A percentile compares a stretch with the other conserved stretches of the same genome.
phyloP scores from a whole-genome alignment of 176 grass and related monocot species.

The Oryza meridionalis region DNA sequence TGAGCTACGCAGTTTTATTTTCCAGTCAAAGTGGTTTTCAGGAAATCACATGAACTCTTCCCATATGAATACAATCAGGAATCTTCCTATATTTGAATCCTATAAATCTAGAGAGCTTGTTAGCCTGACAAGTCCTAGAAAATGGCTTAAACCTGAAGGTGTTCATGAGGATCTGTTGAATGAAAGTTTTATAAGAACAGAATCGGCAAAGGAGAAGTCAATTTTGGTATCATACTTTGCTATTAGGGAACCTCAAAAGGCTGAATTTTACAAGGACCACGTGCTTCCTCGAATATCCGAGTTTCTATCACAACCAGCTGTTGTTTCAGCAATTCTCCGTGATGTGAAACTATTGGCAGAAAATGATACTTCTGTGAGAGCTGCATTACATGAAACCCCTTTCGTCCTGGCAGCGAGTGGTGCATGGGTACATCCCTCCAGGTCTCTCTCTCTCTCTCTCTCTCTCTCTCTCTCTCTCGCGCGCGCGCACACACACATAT shows the following conservation, averaged over 20 bases:
- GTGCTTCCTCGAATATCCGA: constrained; percentile 85
- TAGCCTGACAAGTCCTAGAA: constrained; percentile 68
- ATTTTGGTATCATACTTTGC: constrained; percentile 78
- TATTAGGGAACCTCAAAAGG: constrained; percentile 80
- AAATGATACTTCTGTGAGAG: constrained; percentile 55
- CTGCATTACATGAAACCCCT: constrained; percentile 53
- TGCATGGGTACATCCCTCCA: constrained; percentile 79
- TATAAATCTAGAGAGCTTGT: constrained; percentile 85
- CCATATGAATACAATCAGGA: constrained; percentile 71
- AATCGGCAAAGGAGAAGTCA: constrained; percentile 83
- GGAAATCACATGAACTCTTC: constrained; percentile 62
- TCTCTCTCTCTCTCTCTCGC: background rate
- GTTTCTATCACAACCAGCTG: constrained; percentile 73
- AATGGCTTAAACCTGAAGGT: constrained; percentile 97
- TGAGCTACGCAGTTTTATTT: constrained; percentile 90
- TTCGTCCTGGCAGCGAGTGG: constrained; percentile 80
- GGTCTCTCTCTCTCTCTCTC: constrained; percentile 47
- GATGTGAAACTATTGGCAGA: constrained; percentile 82
- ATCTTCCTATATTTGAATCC: constrained; percentile 95
- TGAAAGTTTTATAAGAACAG: constrained; percentile 79
- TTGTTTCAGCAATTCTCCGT: constrained; percentile 78
- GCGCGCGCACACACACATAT: background rate
- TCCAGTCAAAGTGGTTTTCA: constrained; percentile 99
- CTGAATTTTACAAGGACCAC: constrained; percentile 92
- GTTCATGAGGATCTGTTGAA: constrained; percentile 82